phyloP scores from a whole-genome alignment of 495 filamentous ascomycete species.

The Penicillium lagena region DNA sequence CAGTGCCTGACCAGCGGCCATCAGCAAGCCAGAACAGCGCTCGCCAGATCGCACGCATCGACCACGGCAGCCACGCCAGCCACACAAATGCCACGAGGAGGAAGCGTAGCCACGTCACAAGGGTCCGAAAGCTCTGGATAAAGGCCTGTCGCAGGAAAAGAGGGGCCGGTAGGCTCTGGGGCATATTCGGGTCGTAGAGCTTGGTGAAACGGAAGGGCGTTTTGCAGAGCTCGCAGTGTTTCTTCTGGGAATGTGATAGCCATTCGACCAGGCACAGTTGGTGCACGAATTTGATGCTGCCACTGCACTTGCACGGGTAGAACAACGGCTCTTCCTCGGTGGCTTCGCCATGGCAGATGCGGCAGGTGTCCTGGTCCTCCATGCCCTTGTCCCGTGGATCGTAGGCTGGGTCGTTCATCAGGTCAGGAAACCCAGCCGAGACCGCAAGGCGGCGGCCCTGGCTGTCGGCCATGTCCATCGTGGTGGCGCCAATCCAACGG shows the following conservation, averaged over 20 bases:
- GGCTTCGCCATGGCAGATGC: conserved; percentile 90
- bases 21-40: conserved; percentile 93
- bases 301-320: conserved; percentile 97
- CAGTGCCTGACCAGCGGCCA: conserved; percentile 65
- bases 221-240: conserved; percentile 98
- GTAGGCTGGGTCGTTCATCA: conserved; percentile 63
- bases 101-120: conserved; percentile 71
- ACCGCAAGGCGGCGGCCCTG: conserved; percentile 10
- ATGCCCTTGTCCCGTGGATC: conserved; percentile 33
- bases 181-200: conserved; percentile 92
- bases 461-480: conserved; percentile 22
- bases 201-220: conserved; percentile 97
- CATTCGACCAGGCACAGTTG: conserved; percentile 98
- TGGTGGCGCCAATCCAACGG: conserved; percentile 14
- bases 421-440: conserved; percentile 38
- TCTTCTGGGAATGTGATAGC: conserved; percentile 96
- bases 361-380: conserved; percentile 70
- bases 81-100: conserved; percentile 79
- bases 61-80: conserved; percentile 82
- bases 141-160: conserved; percentile 73
- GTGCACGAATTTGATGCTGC: conserved; percentile 97
- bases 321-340: conserved; percentile 83
- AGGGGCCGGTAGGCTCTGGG: conserved; percentile 65
- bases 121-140: conserved; percentile 60
- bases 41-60: conserved; percentile 86